Base-by-base conservation (phyloP, 1,284 basidiomycete genomes). In the Quambalaria eucalypti region DNA sequence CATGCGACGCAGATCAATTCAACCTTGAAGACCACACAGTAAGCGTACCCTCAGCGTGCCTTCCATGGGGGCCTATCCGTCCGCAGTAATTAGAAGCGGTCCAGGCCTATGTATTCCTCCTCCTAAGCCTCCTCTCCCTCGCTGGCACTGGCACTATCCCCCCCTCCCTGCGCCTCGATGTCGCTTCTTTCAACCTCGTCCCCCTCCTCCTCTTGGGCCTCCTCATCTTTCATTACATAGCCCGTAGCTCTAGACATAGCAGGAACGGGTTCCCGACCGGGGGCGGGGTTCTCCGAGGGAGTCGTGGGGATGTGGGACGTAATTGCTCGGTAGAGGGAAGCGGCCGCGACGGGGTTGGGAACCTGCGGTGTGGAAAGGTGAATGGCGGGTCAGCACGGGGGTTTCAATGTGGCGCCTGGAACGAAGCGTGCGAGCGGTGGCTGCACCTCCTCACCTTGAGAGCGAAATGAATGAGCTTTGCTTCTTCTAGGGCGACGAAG, bases 401-500 rank as follows among this genome's bases (percentile, higher is more conserved):
- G n/a, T n/a, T n/a, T n/a, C n/a, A n/a, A n/a, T n/a, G n/a, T n/a
- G n/a, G n/a, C n/a, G n/a, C n/a, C n/a, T n/a, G n/a, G n/a, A n/a
- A n/a, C n/a, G n/a, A n/a, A n/a, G n/a, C n/a, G n/a, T n/a, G n/a
- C n/a, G n/a, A n/a, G n/a, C n/a, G n/a, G n/a, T n/a, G n/a, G n/a
- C n/a, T 33, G 31, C 31, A 8, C 31, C 42, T 33, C 28, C 66
- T 50, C 47, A 74, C 64, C 60, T 66, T 68, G 54, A 73, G 60
- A 10, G 69, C 71, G 46, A 73, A 72, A 25, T 71, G 68, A 9
- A 63, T 62, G 7, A 66, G 59, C 7, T 66, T 63, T 10, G 59
- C 60, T n/a, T 65, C 59, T 53, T 75, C 73, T 26, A 74, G 55
- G 2, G 71, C 69, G 14, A 71, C 63, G 44, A 75, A 58, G 38